These are phyloP conservation scores for Skeletonema grethae DNA, from an alignment of 108 stramenopile species.

Conservation along the genomic window DNA sequence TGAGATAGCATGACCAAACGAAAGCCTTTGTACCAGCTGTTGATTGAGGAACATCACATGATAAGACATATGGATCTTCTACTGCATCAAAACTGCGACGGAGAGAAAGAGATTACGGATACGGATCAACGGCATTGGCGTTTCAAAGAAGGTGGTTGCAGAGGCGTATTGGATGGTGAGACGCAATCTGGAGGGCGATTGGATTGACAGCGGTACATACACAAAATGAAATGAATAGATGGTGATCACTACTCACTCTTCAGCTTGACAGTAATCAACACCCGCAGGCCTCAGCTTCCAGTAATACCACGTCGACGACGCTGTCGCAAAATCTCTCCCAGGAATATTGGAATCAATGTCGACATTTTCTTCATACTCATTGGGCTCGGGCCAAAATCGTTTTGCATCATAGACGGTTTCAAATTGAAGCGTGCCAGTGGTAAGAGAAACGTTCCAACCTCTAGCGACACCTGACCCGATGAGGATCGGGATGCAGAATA, in stretches of 20 bases:
- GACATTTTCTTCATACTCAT: background rate
- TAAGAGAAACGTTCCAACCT: background rate
- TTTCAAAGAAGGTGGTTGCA: too few relatives aligned
- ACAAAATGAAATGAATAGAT: too few relatives aligned
- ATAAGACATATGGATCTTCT: background rate
- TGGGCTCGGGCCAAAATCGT: background rate
- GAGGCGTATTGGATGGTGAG: too few relatives aligned
- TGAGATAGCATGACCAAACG: background rate
- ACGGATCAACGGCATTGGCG: too few relatives aligned
- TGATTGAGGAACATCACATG: slow-evolving; percentile 1
- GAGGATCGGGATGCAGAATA: background rate
- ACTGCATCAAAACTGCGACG: background rate
- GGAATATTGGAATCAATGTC: background rate
- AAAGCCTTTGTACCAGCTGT: background rate
- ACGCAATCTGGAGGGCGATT: too few relatives aligned
- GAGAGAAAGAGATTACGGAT: too few relatives aligned
- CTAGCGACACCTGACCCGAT: background rate
- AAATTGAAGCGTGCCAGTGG: background rate
- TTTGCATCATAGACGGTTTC: background rate
- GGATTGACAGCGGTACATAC: too few relatives aligned
- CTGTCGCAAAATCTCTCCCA: background rate
- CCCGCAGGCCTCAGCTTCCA: background rate
- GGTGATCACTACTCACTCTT: too few relatives aligned
- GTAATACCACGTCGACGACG: background rate
- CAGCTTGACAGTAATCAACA: background rate